phyloP scores from a whole-genome alignment of 108 stramenopile genomes.

The Skeletonema tropicum region DNA sequence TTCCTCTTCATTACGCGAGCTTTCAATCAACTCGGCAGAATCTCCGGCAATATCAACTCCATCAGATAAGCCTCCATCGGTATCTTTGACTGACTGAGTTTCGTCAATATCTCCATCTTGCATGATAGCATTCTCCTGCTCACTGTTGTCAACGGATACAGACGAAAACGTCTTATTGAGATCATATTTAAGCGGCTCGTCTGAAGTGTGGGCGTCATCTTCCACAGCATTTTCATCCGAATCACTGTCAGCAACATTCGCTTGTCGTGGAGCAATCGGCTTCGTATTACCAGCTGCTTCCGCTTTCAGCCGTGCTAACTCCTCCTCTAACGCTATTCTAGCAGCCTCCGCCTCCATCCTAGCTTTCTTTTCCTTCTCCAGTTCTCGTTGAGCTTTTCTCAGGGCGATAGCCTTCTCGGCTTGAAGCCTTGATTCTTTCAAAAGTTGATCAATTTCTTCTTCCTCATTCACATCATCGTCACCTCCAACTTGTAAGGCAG shows the following conservation, averaged over 20 bases:
- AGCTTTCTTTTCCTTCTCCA: conserved; percentile 31
- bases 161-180: background rate
- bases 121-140: background rate
- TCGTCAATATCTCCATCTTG: background rate
- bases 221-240: background rate
- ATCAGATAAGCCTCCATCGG: background rate
- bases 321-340: conserved; percentile 11
- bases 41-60: background rate
- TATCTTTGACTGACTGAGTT: background rate
- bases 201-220: background rate
- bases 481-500: background rate
- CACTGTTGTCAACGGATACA: background rate
- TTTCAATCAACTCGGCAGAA: background rate
- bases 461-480: conserved; percentile 16
- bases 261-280: background rate
- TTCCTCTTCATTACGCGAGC: background rate
- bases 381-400: conserved; percentile 37
- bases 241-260: background rate
- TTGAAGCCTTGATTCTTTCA: conserved; percentile 48
- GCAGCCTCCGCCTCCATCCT: conserved; percentile 28
- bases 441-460: conserved; percentile 39
- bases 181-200: background rate
- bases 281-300: background rate
- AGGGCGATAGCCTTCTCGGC: conserved; percentile 45
- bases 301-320: conserved; percentile 17